A percentile compares a stretch with the other conserved stretches of the same genome.
phyloP scores from a whole-genome alignment of 345 rosid species.

The Sisymbrium irio region DNA sequence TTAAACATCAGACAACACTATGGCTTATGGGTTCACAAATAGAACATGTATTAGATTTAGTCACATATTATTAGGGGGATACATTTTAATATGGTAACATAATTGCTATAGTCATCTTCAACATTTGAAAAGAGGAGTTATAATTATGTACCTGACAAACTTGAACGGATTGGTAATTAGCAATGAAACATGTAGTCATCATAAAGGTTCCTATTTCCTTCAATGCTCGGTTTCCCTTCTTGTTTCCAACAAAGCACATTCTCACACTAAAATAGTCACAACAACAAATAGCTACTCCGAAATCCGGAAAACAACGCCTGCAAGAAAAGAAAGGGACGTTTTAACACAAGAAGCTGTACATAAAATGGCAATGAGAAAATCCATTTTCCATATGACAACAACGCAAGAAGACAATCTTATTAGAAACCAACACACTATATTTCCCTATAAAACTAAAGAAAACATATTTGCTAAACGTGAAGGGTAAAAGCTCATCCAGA shows the following conservation, averaged over 20 bases:
- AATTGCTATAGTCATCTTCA: neutral
- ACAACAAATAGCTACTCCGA: conserved; percentile 27
- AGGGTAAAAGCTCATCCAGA: neutral
- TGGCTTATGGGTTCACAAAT: neutral
- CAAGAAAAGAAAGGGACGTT: conserved; percentile 5
- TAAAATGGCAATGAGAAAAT: neutral
- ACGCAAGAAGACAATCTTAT: neutral
- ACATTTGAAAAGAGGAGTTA: neutral
- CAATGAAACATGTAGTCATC: conserved; percentile 70
- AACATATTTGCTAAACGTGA: neutral
- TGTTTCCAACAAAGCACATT: conserved; percentile 72
- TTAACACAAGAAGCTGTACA: neutral
- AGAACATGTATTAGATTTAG: neutral
- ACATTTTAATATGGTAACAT: neutral
- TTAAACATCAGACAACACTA: neutral
- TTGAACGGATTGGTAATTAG: conserved; percentile 71
- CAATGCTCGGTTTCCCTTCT: conserved; percentile 67
- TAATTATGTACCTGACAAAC: conserved; percentile 74
- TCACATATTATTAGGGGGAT: neutral
- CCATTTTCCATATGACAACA: neutral
- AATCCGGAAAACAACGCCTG: conserved; percentile 38
- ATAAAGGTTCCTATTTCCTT: conserved; percentile 78
- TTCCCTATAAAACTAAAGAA: neutral
- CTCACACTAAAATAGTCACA: conserved; percentile 46
- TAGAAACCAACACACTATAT: neutral